Conservation (phyloP, 1,139 yeast species). For the Candida dubliniensis region DNA sequence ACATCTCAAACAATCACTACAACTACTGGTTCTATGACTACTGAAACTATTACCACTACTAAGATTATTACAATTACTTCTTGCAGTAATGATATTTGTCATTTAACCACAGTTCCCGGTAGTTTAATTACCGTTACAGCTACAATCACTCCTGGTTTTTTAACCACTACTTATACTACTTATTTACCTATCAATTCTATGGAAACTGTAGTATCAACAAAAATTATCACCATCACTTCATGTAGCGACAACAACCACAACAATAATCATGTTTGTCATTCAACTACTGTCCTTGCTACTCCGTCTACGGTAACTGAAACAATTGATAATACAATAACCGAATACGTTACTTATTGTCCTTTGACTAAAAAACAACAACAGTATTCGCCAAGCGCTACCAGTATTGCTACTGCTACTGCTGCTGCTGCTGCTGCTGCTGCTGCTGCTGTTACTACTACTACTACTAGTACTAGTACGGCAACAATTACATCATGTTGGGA, state of each 20-base stretch:
- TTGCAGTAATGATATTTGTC: conserved; percentile 27
- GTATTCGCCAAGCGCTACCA: not conserved
- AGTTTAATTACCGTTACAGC: conserved; percentile 34
- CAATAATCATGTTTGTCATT: not conserved
- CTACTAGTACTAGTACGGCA: conserved; percentile 19
- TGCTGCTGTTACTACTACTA: conserved; percentile 19
- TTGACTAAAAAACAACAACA: not conserved
- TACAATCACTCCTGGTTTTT: no score
- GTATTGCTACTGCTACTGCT: conserved; percentile 26
- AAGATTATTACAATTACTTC: conserved; percentile 8
- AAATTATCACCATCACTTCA: conserved; percentile 19
- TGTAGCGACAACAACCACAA: not conserved
- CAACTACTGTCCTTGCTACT: conserved; percentile 11
- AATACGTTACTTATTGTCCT: conserved; percentile 2
- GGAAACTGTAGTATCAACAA: conserved; percentile 7
- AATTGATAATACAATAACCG: not conserved
- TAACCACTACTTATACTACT: conserved; percentile 21
- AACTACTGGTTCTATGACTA: conserved; percentile 9
- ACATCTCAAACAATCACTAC: not conserved
- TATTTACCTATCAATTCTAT: conserved; percentile 27
- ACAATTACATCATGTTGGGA: conserved; percentile 51
- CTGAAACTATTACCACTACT: not conserved
- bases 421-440: conserved; percentile 20
- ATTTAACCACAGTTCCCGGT: conserved; percentile 30
- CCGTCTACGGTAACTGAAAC: conserved; percentile 22